Percentiles rank a stretch among this genome's conserved stretches.
phyloP scores from a whole-genome alignment of 1,284 basidiomycete species.

The Pyrrhoderma lamaoense region DNA sequence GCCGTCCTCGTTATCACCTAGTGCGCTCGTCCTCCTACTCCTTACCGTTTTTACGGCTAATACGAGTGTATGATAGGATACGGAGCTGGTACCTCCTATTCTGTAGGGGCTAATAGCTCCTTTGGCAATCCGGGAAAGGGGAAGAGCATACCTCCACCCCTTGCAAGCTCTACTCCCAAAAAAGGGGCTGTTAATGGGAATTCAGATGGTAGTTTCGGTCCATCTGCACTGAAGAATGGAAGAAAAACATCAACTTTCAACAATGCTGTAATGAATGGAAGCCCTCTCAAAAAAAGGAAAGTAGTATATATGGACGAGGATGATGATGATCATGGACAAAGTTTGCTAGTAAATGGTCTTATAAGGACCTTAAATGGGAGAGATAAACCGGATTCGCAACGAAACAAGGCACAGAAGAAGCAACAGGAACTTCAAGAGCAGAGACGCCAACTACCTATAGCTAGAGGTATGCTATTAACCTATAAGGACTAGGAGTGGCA shows the following conservation, averaged over 20 bases:
- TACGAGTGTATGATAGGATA: no score
- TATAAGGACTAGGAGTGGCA: not conserved
- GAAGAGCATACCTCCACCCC: conserved; percentile 15
- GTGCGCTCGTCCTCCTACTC: no score
- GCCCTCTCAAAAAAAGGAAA: conserved; percentile 20
- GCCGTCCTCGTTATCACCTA: no score
- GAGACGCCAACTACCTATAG: conserved; percentile 69
- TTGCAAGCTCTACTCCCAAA: conserved; percentile 18
- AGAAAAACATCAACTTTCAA: not conserved
- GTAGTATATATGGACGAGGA: conserved; percentile 27
- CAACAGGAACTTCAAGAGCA: conserved; percentile 43
- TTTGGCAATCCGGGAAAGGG: no score
- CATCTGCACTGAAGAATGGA: not conserved
- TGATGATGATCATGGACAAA: conserved; percentile 20
- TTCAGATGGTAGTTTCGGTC: not conserved
- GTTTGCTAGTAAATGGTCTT: conserved; percentile 14
- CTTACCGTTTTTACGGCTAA: no score
- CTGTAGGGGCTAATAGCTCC: no score
- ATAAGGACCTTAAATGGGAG: conserved; percentile 9
- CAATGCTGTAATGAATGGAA: conserved; percentile 2
- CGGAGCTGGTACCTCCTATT: no score
- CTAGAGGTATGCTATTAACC: conserved; percentile 43
- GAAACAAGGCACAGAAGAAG: conserved; percentile 13
- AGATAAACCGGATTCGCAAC: conserved; percentile 4
- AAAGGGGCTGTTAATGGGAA: conserved; percentile 8